Percentiles rank a stretch among this genome's conserved stretches.
Conservation (phyloP, 805 yeast species). For the Candida ovalis region DNA sequence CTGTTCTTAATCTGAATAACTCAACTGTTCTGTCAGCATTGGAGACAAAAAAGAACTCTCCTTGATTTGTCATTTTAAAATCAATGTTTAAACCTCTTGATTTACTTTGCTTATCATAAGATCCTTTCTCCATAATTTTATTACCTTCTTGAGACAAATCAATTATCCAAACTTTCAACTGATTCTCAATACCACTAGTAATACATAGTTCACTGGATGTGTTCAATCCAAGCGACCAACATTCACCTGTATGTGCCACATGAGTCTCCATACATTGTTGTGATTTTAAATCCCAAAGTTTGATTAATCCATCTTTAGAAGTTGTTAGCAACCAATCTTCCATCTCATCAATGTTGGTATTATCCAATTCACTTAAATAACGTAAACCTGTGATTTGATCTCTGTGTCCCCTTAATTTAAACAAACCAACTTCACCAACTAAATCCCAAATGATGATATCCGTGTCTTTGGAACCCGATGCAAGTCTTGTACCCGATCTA, state of each 20-base stretch:
- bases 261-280: constrained; percentile 94
- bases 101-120: constrained; percentile 71
- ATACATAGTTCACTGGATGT: constrained; percentile 39
- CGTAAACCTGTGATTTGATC: constrained; percentile 79
- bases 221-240: constrained; percentile 73
- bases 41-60: constrained; percentile 61
- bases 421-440: constrained; percentile 85
- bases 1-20: constrained; percentile 68
- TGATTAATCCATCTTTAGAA: constrained; percentile 86
- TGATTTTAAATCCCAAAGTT: constrained; percentile 88
- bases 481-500: constrained; percentile 73
- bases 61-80: constrained; percentile 40
- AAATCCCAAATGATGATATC: constrained; percentile 90
- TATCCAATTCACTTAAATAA: constrained; percentile 37
- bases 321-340: constrained; percentile 73
- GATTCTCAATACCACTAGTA: constrained; percentile 79
- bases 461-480: constrained; percentile 86
- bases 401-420: constrained; percentile 83
- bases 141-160: constrained; percentile 48
- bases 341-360: constrained; percentile 42
- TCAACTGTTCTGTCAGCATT: constrained; percentile 82
- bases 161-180: constrained; percentile 79
- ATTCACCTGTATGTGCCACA: constrained; percentile 88
- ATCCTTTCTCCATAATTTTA: constrained; percentile 57
- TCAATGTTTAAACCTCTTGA: constrained; percentile 60